Evolutionary conservation across 208 protist species (phyloP).

Genomic region (Plasmodiophora brassicae): DNA sequence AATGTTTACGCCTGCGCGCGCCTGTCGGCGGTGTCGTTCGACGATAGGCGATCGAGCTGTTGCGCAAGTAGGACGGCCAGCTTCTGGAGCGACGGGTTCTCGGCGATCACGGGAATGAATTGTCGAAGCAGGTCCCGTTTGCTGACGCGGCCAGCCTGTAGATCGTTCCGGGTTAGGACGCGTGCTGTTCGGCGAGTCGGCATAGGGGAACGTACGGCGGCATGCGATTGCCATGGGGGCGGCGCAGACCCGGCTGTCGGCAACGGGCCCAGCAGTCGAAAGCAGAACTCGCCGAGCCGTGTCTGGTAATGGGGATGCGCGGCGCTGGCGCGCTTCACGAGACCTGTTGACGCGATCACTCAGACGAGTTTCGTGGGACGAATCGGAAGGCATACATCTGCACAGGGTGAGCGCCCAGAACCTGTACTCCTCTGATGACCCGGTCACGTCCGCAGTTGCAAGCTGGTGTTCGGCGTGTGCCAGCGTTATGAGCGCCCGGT

Average conservation of each 20-base stretch:
- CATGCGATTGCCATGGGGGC: background rate
- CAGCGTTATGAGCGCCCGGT: background rate
- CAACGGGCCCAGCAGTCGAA: background rate
- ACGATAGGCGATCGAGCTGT: background rate
- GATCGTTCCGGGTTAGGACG: background rate
- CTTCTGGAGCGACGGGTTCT: background rate
- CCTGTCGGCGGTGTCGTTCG: too few relatives aligned
- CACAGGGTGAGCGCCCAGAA: background rate
- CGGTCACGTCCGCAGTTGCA: background rate
- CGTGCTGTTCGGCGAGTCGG: background rate
- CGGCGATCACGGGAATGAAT: background rate
- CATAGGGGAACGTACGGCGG: background rate
- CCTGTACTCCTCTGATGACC: background rate
- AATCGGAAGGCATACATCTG: background rate
- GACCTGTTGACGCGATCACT: background rate
- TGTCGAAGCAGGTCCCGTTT: background rate
- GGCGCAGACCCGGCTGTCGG: background rate
- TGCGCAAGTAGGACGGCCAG: background rate
- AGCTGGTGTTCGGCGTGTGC: background rate
- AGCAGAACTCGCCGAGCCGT: background rate
- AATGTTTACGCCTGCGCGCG: too few relatives aligned
- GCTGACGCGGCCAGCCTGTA: background rate
- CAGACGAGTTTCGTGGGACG: background rate
- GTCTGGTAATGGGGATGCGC: background rate
- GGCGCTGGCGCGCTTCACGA: background rate